Conservation (phyloP, 2,329 filamentous ascomycete genomes). For the Periconia digitata region DNA sequence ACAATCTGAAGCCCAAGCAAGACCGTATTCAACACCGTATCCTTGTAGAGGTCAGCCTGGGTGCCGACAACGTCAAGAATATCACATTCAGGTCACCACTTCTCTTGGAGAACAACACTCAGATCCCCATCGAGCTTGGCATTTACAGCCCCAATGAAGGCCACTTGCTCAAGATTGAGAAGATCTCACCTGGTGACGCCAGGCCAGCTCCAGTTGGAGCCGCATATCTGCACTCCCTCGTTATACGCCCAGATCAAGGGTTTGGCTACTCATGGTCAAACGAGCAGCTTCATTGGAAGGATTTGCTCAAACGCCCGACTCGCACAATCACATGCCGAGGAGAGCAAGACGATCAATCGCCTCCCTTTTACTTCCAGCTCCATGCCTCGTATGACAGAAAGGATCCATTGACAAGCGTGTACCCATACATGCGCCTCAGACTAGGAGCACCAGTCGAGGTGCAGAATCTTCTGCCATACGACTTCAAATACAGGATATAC, state of each 20-base stretch:
- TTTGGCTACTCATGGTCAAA: slow-evolving; percentile 96
- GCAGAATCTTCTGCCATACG: slow-evolving; percentile 91
- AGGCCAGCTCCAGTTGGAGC: slow-evolving; percentile 90
- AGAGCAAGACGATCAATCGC: slow-evolving; percentile 73
- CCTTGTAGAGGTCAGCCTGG: slow-evolving; percentile 87
- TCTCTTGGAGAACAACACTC: slow-evolving; percentile 91
- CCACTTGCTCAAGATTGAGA: slow-evolving; percentile 94
- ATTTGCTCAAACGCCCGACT: slow-evolving; percentile 80
- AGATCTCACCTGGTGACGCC: slow-evolving; percentile 88
- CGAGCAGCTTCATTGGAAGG: slow-evolving; percentile 89
- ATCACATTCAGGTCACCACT: slow-evolving; percentile 93
- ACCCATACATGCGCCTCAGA: slow-evolving; percentile 92
- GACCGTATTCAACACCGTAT: slow-evolving; percentile 85
- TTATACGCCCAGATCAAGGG: slow-evolving; percentile 89
- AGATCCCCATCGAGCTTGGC: slow-evolving; percentile 92
- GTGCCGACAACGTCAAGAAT: slow-evolving; percentile 95
- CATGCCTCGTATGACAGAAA: slow-evolving; percentile 82
- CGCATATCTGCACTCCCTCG: slow-evolving; percentile 82
- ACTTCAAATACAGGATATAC: slow-evolving; percentile 99
- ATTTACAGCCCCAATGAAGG: slow-evolving; percentile 86
- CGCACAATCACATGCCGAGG: slow-evolving; percentile 86
- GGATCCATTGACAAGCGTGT: slow-evolving; percentile 79
- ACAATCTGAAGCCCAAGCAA: slow-evolving; percentile 83
- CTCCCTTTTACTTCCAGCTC: slow-evolving; percentile 95
- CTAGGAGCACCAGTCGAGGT: slow-evolving; percentile 90